A percentile compares a stretch with the other conserved stretches of the same genome.
Conservation (phyloP, 176 grass and related monocot species). For the Oryza glaberrima region DNA sequence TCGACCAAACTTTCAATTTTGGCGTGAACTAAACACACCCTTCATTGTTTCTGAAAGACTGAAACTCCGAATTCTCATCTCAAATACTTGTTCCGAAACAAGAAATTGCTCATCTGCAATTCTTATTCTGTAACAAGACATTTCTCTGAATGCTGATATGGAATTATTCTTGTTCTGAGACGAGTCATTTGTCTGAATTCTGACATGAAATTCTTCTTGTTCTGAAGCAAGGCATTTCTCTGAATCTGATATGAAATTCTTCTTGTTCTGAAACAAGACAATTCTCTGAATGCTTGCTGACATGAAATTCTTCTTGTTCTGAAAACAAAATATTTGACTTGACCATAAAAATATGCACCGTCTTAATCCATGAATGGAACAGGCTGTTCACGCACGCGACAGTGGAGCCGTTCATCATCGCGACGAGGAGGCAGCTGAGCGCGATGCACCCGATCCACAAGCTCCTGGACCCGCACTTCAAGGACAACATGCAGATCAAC, state of each 20-base stretch:
- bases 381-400: constrained; percentile 88
- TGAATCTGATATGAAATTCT: not conserved
- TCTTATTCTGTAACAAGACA: not conserved
- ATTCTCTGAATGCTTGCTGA: too few species aligned
- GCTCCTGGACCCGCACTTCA: constrained; percentile 90
- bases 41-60: too few species aligned
- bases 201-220: not conserved
- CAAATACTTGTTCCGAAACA: too few species aligned
- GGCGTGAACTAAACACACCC: too few species aligned
- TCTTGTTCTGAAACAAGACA: not conserved
- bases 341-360: not conserved
- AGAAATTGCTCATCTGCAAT: too few species aligned
- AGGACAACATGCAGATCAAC: constrained; percentile 95
- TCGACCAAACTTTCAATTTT: too few species aligned
- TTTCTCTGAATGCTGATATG: not conserved
- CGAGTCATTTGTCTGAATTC: not conserved
- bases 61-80: too few species aligned
- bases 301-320: not conserved
- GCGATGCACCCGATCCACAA: constrained; percentile 91
- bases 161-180: not conserved
- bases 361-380: not conserved
- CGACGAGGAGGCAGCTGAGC: constrained; percentile 81
- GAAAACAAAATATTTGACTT: not conserved
- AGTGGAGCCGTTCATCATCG: constrained; percentile 94
- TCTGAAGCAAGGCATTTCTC: not conserved